Evolutionary conservation across 306 rosid genomes (phyloP), one percentile per base, ranked within the genome.

Genomic region (Acacia crassicarpa): DNA sequence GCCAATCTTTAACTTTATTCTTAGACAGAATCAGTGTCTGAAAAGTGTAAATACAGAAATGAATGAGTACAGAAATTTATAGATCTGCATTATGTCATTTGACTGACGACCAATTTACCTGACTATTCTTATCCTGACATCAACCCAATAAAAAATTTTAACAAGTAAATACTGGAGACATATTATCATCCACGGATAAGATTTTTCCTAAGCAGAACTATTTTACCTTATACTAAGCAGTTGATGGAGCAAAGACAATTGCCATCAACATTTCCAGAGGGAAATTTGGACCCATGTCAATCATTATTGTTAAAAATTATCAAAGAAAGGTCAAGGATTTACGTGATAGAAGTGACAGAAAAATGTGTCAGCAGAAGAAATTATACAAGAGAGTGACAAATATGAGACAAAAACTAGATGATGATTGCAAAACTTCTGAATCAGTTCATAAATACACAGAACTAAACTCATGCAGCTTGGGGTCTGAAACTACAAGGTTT

Each of bases 1-100:
- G 97, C 98, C 99, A 95, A 59, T 93, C 98, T 83, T 85, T 83
- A 80, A 95, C 85, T 89, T 86, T 92, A 90, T 95, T 95, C 89
- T 90, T 88, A 46, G 99, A 93, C 76, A 93, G 86, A 83, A 91
- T 79, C 83, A 95, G 75, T 15, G 90, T 85, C 99, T 95, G 98
- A 82, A 88, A 84, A 82, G 77, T 58, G 74, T 19, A 87, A 84
- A 78, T 46, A 74, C 49, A 41, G 56, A 78, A 40, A 82, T 78
- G 73, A 81, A 67, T 85, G 61, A 77, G 69, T 22, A 71, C 22
- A 82, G 68, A 5, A 76, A 61, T 76, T 78, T 81, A 66, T 13
- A 85, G 70, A 78, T 81, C 76, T 44, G 68, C 67, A 78, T 67
- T 40, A 68, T 17, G 17, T 61, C 75, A 83, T 61, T 54, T 78